Conservation (phyloP, 2,329 filamentous ascomycete species). For the Colletotrichum endophyticum region DNA sequence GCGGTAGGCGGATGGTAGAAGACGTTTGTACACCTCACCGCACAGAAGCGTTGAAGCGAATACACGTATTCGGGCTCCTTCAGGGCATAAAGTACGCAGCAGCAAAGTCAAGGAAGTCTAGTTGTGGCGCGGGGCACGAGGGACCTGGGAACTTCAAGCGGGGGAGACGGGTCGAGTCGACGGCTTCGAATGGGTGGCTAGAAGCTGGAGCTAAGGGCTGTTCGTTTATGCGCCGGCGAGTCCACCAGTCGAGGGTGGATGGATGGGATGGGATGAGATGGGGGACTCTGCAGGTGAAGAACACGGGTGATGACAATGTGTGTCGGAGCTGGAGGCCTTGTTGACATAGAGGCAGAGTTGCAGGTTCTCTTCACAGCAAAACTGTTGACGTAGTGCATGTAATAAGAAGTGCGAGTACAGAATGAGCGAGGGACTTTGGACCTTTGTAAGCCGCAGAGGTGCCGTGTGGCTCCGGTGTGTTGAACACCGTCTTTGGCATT, state of each 20-base stretch:
- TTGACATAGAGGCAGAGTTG: not conserved
- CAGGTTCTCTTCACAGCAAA: not conserved
- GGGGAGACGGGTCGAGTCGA: not conserved
- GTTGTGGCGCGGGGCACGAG: constrained; percentile 10
- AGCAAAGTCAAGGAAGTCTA: not conserved
- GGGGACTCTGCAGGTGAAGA: not conserved
- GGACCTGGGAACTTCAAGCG: not conserved
- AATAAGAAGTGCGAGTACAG: not conserved
- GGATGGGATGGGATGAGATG: not conserved
- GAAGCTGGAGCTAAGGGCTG: constrained; percentile 10
- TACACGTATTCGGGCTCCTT: constrained; percentile 9
- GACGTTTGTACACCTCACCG: constrained; percentile 2
- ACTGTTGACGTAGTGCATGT: not conserved
- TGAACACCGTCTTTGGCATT: not conserved
- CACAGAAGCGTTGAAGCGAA: constrained; percentile 2
- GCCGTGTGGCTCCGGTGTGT: not conserved
- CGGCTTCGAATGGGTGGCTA: constrained; percentile 3
- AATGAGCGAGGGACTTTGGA: not conserved
- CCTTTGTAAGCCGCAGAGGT: not conserved
- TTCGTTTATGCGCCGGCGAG: constrained; percentile 13
- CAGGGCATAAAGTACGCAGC: not conserved
- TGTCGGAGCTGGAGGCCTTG: not conserved
- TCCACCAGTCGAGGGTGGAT: not conserved
- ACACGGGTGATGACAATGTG: not conserved
- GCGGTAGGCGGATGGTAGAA: not conserved